Evolutionary conservation across 768 basidiomycete genomes (phyloP).

Genomic region (Pholiota conissans): DNA sequence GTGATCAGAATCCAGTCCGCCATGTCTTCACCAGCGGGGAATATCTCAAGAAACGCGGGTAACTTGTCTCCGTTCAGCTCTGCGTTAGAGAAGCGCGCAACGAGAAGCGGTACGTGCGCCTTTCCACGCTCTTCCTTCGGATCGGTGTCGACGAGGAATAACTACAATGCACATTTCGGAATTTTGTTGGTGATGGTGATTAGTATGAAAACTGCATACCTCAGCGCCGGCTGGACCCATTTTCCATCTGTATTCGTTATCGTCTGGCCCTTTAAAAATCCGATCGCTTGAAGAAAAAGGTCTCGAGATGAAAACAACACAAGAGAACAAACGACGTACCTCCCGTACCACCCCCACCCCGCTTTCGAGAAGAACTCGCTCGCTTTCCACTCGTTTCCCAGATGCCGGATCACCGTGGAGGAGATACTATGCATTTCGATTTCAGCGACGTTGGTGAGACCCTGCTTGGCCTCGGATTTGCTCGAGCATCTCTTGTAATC

Average conservation of each 20-base stretch:
- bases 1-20: slow-evolving; percentile 22
- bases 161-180: background rate
- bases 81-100: slow-evolving; percentile 9
- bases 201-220: background rate
- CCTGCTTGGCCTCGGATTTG: slow-evolving; percentile 2
- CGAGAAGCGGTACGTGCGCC: slow-evolving; percentile 15
- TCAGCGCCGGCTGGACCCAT: slow-evolving; percentile 12
- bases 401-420: slow-evolving; percentile 12
- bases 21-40: slow-evolving; percentile 19
- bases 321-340: slow-evolving; percentile 1
- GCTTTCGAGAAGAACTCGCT: slow-evolving; percentile 23
- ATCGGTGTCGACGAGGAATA: slow-evolving; percentile 11
- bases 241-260: slow-evolving; percentile 22
- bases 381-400: slow-evolving; percentile 10
- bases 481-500: slow-evolving; percentile 2
- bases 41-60: slow-evolving; percentile 21
- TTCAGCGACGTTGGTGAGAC: slow-evolving; percentile 12
- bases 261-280: slow-evolving; percentile 18
- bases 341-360: slow-evolving; percentile 15
- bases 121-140: slow-evolving; percentile 5
- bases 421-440: slow-evolving; percentile 14
- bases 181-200: background rate
- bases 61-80: background rate
- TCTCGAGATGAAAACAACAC: background rate
- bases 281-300: slow-evolving; percentile 13